Base-by-base conservation (phyloP, 75 land plant genomes). In the Selaginella tamariscina region DNA sequence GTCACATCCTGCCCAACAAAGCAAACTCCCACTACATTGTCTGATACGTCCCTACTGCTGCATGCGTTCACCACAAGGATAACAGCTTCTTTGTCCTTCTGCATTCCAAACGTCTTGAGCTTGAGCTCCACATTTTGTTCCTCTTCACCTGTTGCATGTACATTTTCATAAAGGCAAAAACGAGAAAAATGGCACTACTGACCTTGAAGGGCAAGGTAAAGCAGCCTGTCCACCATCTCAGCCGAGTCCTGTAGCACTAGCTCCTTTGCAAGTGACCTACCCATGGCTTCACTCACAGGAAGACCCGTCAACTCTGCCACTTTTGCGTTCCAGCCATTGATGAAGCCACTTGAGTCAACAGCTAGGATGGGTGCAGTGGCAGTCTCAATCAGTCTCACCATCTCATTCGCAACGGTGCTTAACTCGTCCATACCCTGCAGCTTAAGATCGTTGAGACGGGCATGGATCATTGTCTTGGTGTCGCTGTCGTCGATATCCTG, bases 1-100 rank as follows among this genome's bases (percentile, higher is more conserved):
- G 89, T 86, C 33, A 89, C 78, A 73, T 89, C 94, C 56, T 89
- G 89, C 62, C 90, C 89, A 39, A 86, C 82, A 74, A 86, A 89
- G 72, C 89, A 82, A 24, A 86, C 87, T 1, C 94, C 94, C 65
- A 89, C 87, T 23, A 89, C 77, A 30, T 82, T 82, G 27, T 78
- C 68, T 13, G 74, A 72, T 64, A 75, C 83, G 66, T 89, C 90
- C 70, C 68, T 82, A 68, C 94, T 89, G 18, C 83, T 84, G 69
- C 89, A 89, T 26, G 94, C 86, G 78, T 89, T 86, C 11, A 84
- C 94, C n/a, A 89, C 71, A 33, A 89, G 74, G 76, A 55, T 83
- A 0, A 89, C 73, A 32, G 79, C 83, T 30, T 76, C 55, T 24
- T 71, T 76, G 54, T 66, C 30, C 65, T 78, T 64, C 49, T 84